phyloP scores from a whole-genome alignment of 208 protist species.

The Leishmania tarentolae region DNA sequence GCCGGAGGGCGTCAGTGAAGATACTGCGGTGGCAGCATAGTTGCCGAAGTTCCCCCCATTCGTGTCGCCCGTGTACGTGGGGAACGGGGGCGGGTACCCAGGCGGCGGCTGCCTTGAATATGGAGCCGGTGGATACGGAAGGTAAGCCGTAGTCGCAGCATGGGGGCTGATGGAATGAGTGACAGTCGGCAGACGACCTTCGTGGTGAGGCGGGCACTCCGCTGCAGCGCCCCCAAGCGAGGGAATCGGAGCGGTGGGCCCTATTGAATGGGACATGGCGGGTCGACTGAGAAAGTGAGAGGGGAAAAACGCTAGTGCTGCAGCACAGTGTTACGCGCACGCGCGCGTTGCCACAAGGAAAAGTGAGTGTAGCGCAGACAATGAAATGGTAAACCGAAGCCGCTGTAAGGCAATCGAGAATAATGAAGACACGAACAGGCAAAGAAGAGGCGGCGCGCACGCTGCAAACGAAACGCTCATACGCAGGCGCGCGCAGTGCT shows the following conservation, averaged over 20 bases:
- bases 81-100: constrained; percentile 16
- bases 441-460: background rate
- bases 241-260: background rate
- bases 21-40: background rate
- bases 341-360: background rate
- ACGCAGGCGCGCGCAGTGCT: background rate
- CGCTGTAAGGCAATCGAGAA: background rate
- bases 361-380: background rate
- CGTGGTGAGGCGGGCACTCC: background rate
- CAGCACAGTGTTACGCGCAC: background rate
- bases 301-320: background rate
- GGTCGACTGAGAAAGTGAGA: background rate
- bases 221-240: background rate
- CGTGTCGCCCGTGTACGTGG: background rate
- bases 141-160: background rate
- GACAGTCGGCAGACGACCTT: background rate
- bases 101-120: constrained; percentile 15
- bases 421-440: background rate
- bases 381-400: background rate
- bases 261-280: background rate
- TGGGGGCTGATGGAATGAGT: background rate
- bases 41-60: background rate
- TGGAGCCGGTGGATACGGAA: background rate
- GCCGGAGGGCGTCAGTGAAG: background rate
- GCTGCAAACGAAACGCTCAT: background rate